Base-by-base conservation (phyloP, 1,284 basidiomycete genomes). In the Tilletiopsis washingtonensis region DNA sequence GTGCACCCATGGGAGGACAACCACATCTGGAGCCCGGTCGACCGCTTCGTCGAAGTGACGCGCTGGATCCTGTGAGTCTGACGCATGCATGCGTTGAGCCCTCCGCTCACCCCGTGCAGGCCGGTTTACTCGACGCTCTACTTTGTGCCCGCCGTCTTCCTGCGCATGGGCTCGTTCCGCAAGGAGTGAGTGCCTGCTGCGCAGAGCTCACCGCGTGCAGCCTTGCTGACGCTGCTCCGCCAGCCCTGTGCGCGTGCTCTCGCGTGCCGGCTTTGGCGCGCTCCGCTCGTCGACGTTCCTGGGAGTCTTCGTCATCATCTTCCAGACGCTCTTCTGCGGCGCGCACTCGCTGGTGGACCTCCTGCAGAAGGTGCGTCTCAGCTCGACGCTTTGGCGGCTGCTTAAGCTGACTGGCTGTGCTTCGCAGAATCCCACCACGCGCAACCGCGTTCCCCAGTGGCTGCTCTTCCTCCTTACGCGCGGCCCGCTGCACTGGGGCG, bases 231-330 rank as follows among this genome's bases (percentile, higher is more conserved):
- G n/a, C n/a, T n/a, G n/a, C n/a, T n/a, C n/a, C n/a, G n/a, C n/a
- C n/a, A n/a, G n/a, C 29, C 70, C 70, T 5, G 23, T 57, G 27
- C 51, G 43, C 3, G 53, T 58, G 2, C 49, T 63, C 23, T 23
- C 58, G 24, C 81, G 80, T 49, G 83, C 85, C 0, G 75, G 80
- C 0, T 75, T 81, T 66, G 90, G 90, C 7, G 90, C 89, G 9
- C 74, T 83, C 53, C 79, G 91, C 44, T 91, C 88, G 62, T 88
- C 86, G 1, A 83, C 89, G 0, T 98, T 97, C 78, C 76, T 97
- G 21, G 87, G 86, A 2, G 77, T 81, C 4, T 93, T 93, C 61
- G 84, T 97, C 37, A 75, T 84, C 38, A 84, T 90, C 54, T 93
- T 85, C 73, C 90, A 97, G 86, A 86, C 79, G 2, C 78, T 81